Evolutionary conservation across 306 rosid species (phyloP).

Genomic region (Neltuma alba): DNA sequence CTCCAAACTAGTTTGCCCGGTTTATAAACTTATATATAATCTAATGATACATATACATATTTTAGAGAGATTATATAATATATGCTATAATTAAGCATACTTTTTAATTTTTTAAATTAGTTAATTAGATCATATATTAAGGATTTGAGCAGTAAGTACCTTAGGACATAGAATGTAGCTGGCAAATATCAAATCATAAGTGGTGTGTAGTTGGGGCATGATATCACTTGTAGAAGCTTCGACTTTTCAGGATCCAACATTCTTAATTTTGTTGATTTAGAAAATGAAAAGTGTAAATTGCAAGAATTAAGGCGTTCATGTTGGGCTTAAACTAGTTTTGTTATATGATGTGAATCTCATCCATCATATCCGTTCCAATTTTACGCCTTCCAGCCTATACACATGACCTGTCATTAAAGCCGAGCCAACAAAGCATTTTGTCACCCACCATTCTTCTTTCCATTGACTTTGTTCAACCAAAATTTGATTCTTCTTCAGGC

Average conservation of each 20-base stretch:
- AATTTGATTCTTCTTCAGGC: background rate
- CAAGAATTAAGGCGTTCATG: background rate
- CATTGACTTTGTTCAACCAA: background rate
- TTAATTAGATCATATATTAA: too few relatives aligned
- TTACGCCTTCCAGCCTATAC: background rate
- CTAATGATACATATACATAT: too few relatives aligned
- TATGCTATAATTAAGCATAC: too few relatives aligned
- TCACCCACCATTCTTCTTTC: background rate
- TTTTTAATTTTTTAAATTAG: too few relatives aligned
- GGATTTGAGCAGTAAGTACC: too few relatives aligned
- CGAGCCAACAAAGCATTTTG: background rate
- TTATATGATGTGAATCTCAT: background rate
- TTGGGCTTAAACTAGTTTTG: background rate
- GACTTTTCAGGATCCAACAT: too few relatives aligned
- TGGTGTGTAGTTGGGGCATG: background rate
- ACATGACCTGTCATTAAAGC: background rate
- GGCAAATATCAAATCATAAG: background rate
- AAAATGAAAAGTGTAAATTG: background rate
- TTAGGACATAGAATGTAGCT: too few relatives aligned
- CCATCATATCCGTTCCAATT: background rate
- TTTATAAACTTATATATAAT: too few relatives aligned
- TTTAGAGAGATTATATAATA: too few relatives aligned
- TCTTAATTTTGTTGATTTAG: too few relatives aligned
- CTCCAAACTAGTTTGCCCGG: too few relatives aligned
- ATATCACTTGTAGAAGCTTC: too few relatives aligned